Percentiles rank a stretch among this genome's conserved stretches.
phyloP scores from a whole-genome alignment of 1,139 yeast genomes.

The Diutina scorzettiae region DNA sequence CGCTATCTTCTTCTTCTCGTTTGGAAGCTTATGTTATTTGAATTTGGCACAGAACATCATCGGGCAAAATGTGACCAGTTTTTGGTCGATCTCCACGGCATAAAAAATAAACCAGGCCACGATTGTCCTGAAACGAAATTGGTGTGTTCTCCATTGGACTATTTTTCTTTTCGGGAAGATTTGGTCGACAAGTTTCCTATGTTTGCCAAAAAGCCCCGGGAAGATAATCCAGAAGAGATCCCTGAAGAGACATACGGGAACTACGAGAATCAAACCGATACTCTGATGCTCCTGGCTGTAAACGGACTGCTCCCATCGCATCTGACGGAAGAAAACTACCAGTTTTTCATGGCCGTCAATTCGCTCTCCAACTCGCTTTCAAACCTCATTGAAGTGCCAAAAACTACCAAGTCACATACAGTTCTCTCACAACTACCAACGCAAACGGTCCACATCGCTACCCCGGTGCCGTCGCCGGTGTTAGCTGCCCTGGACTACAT shows the following conservation, averaged over 20 bases:
- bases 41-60: slow-evolving; percentile 48
- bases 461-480: slow-evolving; percentile 85
- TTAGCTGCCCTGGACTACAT: slow-evolving; percentile 46
- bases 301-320: not conserved
- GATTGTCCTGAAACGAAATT: slow-evolving; percentile 16
- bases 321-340: slow-evolving; percentile 12
- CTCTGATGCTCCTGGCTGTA: not conserved
- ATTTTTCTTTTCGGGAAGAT: slow-evolving; percentile 68
- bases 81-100: slow-evolving; percentile 30
- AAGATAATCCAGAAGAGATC: not conserved
- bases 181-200: slow-evolving; percentile 61
- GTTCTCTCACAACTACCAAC: slow-evolving; percentile 45
- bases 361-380: slow-evolving; percentile 39
- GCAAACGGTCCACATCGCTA: slow-evolving; percentile 66
- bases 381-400: slow-evolving; percentile 47
- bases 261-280: not conserved
- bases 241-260: not conserved
- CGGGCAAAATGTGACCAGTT: slow-evolving; percentile 37
- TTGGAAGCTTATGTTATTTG: slow-evolving; percentile 47
- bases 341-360: slow-evolving; percentile 30
- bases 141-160: slow-evolving; percentile 66
- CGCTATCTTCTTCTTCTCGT: slow-evolving; percentile 46
- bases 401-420: slow-evolving; percentile 43
- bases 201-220: not conserved
- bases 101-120: slow-evolving; percentile 21